Conservation (phyloP, 495 filamentous ascomycete genomes). For the Umbilicaria muhlenbergii region DNA sequence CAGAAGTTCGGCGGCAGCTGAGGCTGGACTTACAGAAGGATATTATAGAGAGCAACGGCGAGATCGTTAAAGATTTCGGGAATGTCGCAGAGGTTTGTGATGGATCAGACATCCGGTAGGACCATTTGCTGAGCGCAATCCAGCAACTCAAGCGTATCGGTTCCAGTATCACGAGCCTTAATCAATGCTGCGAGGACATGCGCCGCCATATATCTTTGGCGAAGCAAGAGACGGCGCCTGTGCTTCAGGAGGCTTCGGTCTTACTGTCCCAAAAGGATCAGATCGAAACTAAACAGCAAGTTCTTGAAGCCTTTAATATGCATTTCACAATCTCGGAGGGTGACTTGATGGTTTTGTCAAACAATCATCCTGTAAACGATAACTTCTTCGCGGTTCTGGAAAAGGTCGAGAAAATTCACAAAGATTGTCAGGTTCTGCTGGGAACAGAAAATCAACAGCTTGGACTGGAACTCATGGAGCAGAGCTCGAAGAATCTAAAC, state of each 20-base stretch:
- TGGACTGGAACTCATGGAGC: slow-evolving; percentile 79
- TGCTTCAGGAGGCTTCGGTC: slow-evolving; percentile 62
- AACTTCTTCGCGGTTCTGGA: slow-evolving; percentile 69
- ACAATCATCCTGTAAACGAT: slow-evolving; percentile 68
- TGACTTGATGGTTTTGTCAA: slow-evolving; percentile 55
- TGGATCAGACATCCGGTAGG: not conserved
- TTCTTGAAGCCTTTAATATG: slow-evolving; percentile 67
- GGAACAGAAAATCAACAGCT: slow-evolving; percentile 81
- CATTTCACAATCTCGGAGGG: slow-evolving; percentile 77
- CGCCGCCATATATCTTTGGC: slow-evolving; percentile 58
- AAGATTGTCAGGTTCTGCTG: slow-evolving; percentile 75
- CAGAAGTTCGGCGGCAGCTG: slow-evolving; percentile 64
- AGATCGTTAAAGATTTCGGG: slow-evolving; percentile 81
- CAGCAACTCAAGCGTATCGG: slow-evolving; percentile 84
- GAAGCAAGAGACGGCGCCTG: slow-evolving; percentile 55
- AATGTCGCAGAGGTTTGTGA: slow-evolving; percentile 67
- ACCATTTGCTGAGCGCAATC: slow-evolving; percentile 8
- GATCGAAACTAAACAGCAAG: slow-evolving; percentile 69
- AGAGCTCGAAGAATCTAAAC: slow-evolving; percentile 74
- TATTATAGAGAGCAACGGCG: slow-evolving; percentile 83
- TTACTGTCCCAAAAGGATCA: slow-evolving; percentile 62
- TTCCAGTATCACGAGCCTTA: slow-evolving; percentile 57
- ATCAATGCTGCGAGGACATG: slow-evolving; percentile 70
- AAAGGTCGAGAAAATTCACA: slow-evolving; percentile 72
- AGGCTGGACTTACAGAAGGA: slow-evolving; percentile 81